Base-by-base conservation (phyloP, 345 rosid species). In the Populus nigra region DNA sequence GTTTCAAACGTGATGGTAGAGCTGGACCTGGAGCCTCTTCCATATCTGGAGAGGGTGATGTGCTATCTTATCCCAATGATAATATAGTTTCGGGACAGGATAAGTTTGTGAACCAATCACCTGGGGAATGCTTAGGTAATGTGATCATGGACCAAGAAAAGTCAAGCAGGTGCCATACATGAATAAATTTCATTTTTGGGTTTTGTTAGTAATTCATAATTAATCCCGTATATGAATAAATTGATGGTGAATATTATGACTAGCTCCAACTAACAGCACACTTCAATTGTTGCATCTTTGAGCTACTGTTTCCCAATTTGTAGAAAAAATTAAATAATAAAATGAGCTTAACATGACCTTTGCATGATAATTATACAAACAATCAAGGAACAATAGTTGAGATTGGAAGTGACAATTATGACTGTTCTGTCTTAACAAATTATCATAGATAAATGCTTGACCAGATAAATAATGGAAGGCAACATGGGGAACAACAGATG, bases 1-100 rank as follows among this genome's bases (percentile, higher is more conserved):
- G 84, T 73, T 71, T 79, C 69, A 85, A 73, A 27, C 77, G 61
- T 73, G 29, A 61, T 62, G 81, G 80, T 71, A 81, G 77, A 83
- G 82, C 74, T 72, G 84, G 84, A 82, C 81, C 76, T 71, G 84
- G 85, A 66, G 84, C 87, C 71, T 76, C 88, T 4, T 71, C 88
- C 77, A 72, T 86, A 39, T 87, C 90, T 66, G 91, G 85, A 77
- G 91, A 88, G 59, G 93, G 88, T 41, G 88, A 87, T 49, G 70
- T 74, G 10, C 49, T 84, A 16, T 86, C 88, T 72, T 80, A 79
- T 55, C 75, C 88, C 10, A 88, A 81, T 39, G 79, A 78, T 62
- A 87, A 84, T 79, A 79, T 78, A 65, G 79, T 84, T 45, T 59
- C 78, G 8, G 78, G 76, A 66, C 76, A 79, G 8, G 50, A 69